Evolutionary conservation across 2,329 filamentous ascomycete species (phyloP), one percentile per base, ranked within the genome.

Genomic region (Fusarium sp.): DNA sequence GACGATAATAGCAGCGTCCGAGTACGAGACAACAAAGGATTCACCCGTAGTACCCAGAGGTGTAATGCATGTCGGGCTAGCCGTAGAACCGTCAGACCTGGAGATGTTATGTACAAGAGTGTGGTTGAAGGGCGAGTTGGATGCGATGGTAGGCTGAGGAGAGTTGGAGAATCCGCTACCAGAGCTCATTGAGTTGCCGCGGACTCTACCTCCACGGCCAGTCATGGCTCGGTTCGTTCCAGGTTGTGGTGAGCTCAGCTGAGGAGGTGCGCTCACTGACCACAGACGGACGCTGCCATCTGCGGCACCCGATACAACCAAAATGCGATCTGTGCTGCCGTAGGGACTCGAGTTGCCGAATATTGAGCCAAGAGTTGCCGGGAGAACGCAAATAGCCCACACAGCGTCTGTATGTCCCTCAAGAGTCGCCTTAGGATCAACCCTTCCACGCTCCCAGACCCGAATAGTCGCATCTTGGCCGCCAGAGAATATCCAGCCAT

Each of bases 401-500:
- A 99, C 94, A 6, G 94, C 94, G 83, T 99, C 96, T 0, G 92
- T 97, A 76, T 98, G 96, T 1, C 94, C 95, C 71, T 98, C 94
- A 6, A 99, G 84, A 1, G 94, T 97, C 3, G 94, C 94, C 80
- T 98, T 98, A 9, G 96, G 94, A 77, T 98, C 96, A 33, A 99
- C 94, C 46, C 95, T 87, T 28, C 95, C 95, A 51, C 94, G 89
- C 80, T 99, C 95, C 96, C 96, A 99, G 1, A 99, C 94, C 31
- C 94, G 89, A 38, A 99, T 90, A 8, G 94, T 97, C 19, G 93
- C 90, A 79, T 99, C 96, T 78, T 98, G 94, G 6, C 96, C 96
- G 64, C 96, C 96, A 7, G 95, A 98, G 80, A 99, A 99, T 70
- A 99, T 94, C 96, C 96, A 99, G 28, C 96, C 96, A 73, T 98